A percentile compares a stretch with the other conserved stretches of the same genome.
Conservation (phyloP, 1,139 yeast genomes). For the Hansenula lynferdii region DNA sequence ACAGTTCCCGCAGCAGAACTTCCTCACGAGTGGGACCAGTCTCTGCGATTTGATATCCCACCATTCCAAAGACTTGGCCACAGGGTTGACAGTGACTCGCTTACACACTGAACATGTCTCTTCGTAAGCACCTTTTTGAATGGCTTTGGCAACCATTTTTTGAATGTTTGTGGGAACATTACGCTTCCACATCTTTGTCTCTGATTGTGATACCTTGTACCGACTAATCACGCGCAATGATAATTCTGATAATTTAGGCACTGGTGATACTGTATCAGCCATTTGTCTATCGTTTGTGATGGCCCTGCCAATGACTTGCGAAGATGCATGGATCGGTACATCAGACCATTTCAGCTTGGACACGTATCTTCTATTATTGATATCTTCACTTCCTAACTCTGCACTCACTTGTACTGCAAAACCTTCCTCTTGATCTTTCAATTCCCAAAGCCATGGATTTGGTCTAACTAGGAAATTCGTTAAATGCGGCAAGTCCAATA, state of each 20-base stretch:
- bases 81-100: slow-evolving; percentile 38
- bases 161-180: slow-evolving; percentile 34
- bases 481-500: slow-evolving; percentile 39
- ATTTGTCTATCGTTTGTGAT: slow-evolving; percentile 10
- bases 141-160: slow-evolving; percentile 36
- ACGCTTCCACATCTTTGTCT: slow-evolving; percentile 40
- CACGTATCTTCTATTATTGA: slow-evolving; percentile 17
- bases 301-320: slow-evolving; percentile 4
- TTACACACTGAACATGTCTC: slow-evolving; percentile 49
- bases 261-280: slow-evolving; percentile 11
- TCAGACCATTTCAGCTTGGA: slow-evolving; percentile 20
- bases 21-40: slow-evolving; percentile 38
- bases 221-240: slow-evolving; percentile 39
- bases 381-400: slow-evolving; percentile 6
- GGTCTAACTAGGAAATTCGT: slow-evolving; percentile 45
- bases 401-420: slow-evolving; percentile 7
- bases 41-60: slow-evolving; percentile 46
- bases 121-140: slow-evolving; percentile 39
- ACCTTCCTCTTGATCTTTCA: slow-evolving; percentile 14
- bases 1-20: slow-evolving; percentile 43
- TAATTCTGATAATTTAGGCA: slow-evolving; percentile 39
- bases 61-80: slow-evolving; percentile 56
- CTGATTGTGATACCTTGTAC: slow-evolving; percentile 41
- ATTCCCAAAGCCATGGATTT: slow-evolving; percentile 33
- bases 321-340: slow-evolving; percentile 6